Percentiles rank a stretch among this genome's conserved stretches.
phyloP scores from a whole-genome alignment of 306 rosid species.

The Gastrolobium bilobum region DNA sequence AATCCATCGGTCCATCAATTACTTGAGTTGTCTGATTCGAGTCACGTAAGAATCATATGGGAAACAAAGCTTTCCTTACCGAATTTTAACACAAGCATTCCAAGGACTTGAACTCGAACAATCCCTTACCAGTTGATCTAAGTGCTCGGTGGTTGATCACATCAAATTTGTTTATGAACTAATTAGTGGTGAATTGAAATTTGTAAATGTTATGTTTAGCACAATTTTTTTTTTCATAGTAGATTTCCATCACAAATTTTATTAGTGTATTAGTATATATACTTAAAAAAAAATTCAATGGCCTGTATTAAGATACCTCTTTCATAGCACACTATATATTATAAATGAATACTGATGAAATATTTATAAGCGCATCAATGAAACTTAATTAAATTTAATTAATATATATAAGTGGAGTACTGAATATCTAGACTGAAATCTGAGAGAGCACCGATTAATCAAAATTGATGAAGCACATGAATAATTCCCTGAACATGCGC shows the following conservation, averaged over 20 bases:
- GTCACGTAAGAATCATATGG: too few species aligned
- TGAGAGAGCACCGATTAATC: conserved; percentile 41
- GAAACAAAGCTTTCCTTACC: too few species aligned
- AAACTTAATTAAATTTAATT: background rate
- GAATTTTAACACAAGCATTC: too few species aligned
- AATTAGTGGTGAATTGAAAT: conserved; percentile 15
- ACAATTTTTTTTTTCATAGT: background rate
- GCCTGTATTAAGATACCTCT: background rate
- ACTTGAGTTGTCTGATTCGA: too few species aligned
- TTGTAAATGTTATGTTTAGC: background rate
- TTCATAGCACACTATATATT: background rate
- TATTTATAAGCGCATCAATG: background rate
- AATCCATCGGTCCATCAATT: too few species aligned
- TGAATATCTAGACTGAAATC: conserved; percentile 30
- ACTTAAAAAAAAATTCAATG: background rate
- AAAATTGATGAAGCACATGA: conserved; percentile 57
- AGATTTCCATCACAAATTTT: background rate
- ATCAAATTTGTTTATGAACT: background rate
- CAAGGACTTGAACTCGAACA: too few species aligned
- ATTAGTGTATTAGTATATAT: background rate
- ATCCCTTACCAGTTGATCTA: too few species aligned
- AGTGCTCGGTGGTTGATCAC: background rate
- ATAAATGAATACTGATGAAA: too few species aligned
- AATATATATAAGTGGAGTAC: background rate
- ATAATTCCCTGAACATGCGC: conserved; percentile 65